phyloP scores from a whole-genome alignment of 768 basidiomycete species.

The Chalciporus pseudorubinellus region DNA sequence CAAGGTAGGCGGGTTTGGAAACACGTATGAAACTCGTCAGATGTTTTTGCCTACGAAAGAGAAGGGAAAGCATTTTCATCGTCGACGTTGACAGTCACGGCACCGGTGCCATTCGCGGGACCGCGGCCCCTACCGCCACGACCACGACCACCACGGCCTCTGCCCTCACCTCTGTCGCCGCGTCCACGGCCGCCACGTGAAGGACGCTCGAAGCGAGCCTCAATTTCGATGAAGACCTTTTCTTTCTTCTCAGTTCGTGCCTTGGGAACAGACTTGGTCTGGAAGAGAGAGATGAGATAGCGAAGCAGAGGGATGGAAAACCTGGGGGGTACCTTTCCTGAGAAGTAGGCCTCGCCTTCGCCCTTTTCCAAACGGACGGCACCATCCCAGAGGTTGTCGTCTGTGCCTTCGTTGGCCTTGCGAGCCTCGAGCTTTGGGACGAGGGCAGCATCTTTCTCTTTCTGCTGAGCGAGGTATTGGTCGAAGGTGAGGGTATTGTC shows the following conservation, averaged over 20 bases:
- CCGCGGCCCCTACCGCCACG: conserved; percentile 46
- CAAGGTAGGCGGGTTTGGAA: conserved; percentile 1
- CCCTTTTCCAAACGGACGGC: conserved; percentile 62
- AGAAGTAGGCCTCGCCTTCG: conserved; percentile 76
- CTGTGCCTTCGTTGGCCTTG: conserved; percentile 79
- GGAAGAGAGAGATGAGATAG: conserved; percentile 9
- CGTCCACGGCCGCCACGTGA: conserved; percentile 59
- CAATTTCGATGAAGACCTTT: conserved; percentile 90
- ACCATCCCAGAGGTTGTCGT: conserved; percentile 68
- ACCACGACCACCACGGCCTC: conserved; percentile 44
- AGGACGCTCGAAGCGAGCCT: conserved; percentile 84
- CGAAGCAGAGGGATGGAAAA: not conserved
- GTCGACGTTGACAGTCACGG: conserved; percentile 61
- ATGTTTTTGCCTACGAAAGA: conserved; percentile 46
- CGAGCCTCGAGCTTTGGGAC: conserved; percentile 77
- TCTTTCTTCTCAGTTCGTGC: conserved; percentile 77
- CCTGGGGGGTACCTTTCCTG: conserved; percentile 71
- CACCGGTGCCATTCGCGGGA: conserved; percentile 36
- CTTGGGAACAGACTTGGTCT: conserved; percentile 70
- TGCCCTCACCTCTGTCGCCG: conserved; percentile 47
- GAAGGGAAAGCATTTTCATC: conserved; percentile 91
- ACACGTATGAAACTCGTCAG: conserved; percentile 3
- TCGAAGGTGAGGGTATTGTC: conserved; percentile 94
- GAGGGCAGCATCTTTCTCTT: conserved; percentile 51
- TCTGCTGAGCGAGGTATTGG: conserved; percentile 84